Base-by-base conservation (phyloP, 179 eudicot species). In the Drosera spatulata region DNA sequence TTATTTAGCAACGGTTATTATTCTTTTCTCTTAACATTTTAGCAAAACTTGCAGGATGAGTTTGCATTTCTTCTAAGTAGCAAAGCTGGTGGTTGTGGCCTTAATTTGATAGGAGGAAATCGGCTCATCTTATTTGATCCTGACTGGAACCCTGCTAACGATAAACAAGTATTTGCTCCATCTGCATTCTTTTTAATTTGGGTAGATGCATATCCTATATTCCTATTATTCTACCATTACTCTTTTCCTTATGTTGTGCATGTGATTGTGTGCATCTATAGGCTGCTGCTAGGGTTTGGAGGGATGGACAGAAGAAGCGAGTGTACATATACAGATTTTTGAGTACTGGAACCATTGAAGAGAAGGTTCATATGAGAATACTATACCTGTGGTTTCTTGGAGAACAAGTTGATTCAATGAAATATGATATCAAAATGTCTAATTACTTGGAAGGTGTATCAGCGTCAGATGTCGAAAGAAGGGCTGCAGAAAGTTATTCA, bases 271-370 rank as follows among this genome's bases (percentile, higher is more conserved):
- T 52, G 50, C 66, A 33, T 53, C 60, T 48, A 53, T 74, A 94
- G 99, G 99, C 99, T 62, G 99, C 99, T 68, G 99, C 99, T 54
- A 90, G 99, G 77, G 85, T 94, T 61, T 94, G 99, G 99, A 86
- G 99, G 73, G 99, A 94, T 86, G 99, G 99, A 42, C 99, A 94
- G 64, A 94, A 87, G 76, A 94, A 94, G 80, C 80, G 99, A 61
- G 99, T 94, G 44, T 94, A 83, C 71, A 83, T 90, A 59, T 94
- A 94, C 80, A 81, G 99, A 66, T 90, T 94, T 80, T 77, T 94
- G 71, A 86, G 94, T 69, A 83, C 97, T 56, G 99, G 99, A 59
- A 94, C 99, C 61, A 90, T 94, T 63, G 99, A 94, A 80, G 99
- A 94, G 71, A 94, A 94, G 96, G 99, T 87, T 65, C 10, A n/a